phyloP scores from a whole-genome alignment of 2,329 filamentous ascomycete species.

The Fusarium avenaceum region DNA sequence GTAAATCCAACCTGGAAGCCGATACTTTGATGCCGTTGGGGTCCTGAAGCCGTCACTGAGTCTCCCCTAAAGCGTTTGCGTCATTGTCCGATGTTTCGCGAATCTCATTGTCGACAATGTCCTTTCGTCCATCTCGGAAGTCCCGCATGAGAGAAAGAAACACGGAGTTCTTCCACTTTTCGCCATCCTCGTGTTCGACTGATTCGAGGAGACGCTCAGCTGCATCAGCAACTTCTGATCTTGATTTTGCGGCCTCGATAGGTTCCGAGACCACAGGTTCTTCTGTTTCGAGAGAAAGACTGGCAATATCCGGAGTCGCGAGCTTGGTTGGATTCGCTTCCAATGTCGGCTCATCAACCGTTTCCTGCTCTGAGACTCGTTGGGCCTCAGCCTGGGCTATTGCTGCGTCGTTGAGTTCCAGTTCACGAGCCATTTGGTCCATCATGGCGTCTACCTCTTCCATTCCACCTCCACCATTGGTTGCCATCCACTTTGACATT shows the following conservation, averaged over 20 bases:
- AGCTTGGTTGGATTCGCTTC: constrained; percentile 40
- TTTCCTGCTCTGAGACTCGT: constrained; percentile 21
- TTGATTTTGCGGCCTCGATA: constrained; percentile 41
- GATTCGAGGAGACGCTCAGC: constrained; percentile 59
- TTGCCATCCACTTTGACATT: constrained; percentile 59
- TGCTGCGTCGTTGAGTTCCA: constrained; percentile 55
- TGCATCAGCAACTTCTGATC: constrained; percentile 59
- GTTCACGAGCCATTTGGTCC: constrained; percentile 59
- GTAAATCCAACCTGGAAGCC: not conserved
- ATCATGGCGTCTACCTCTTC: constrained; percentile 59
- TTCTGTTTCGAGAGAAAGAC: constrained; percentile 47
- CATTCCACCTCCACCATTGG: constrained; percentile 53
- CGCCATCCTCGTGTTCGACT: constrained; percentile 60
- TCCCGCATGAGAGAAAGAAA: constrained; percentile 62
- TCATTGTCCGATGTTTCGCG: constrained; percentile 49
- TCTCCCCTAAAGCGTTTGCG: constrained; percentile 5
- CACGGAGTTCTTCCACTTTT: constrained; percentile 63
- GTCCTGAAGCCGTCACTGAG: constrained; percentile 36
- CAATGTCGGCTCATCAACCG: constrained; percentile 4
- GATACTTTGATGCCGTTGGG: not conserved
- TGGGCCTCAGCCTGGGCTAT: constrained; percentile 43
- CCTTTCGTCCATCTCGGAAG: constrained; percentile 60
- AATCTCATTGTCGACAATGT: constrained; percentile 60
- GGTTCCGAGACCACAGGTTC: constrained; percentile 36
- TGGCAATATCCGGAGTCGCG: constrained; percentile 52